Evolutionary conservation across 202 grass and related monocot species (phyloP).

Genomic region (Panicum virgatum): DNA sequence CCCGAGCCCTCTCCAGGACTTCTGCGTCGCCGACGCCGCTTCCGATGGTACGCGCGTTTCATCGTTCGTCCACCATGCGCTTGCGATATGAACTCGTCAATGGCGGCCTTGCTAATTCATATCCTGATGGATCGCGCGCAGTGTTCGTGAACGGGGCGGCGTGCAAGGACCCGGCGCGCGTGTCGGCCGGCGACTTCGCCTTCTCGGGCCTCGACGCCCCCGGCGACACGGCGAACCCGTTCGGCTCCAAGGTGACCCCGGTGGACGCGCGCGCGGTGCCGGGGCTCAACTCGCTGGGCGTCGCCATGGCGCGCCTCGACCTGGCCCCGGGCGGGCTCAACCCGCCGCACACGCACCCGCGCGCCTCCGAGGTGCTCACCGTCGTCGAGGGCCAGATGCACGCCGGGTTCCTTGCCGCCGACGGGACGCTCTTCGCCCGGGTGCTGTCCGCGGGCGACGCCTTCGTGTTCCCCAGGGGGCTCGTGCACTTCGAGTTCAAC

Average conservation of each 20-base stretch:
- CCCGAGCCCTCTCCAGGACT: slow-evolving; percentile 61
- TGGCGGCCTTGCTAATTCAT: background rate
- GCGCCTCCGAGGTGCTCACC: slow-evolving; percentile 58
- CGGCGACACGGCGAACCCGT: slow-evolving; percentile 44
- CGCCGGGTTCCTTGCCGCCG: slow-evolving; percentile 45
- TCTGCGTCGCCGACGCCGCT: slow-evolving; percentile 36
- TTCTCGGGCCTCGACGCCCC: slow-evolving; percentile 30
- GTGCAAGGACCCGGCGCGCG: slow-evolving; percentile 48
- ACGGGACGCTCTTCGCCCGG: slow-evolving; percentile 41
- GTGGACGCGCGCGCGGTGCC: slow-evolving; percentile 5
- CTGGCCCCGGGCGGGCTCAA: slow-evolving; percentile 45
- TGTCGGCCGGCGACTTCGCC: slow-evolving; percentile 33
- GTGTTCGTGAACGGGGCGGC: slow-evolving; percentile 49
- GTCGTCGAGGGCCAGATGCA: slow-evolving; percentile 54
- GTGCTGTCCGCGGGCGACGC: slow-evolving; percentile 41
- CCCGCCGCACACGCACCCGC: slow-evolving; percentile 60
- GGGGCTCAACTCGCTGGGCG: slow-evolving; percentile 52
- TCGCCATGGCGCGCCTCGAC: slow-evolving; percentile 48
- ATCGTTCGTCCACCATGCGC: no score
- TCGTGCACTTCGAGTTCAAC: slow-evolving; percentile 59
- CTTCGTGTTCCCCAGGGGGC: slow-evolving; percentile 61
- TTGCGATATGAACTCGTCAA: no score
- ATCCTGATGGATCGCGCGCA: background rate
- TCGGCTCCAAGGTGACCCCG: slow-evolving; percentile 44
- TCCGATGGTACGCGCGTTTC: background rate